Conservation (phyloP, 1,139 yeast species). For the Suhomyces kunorum region DNA sequence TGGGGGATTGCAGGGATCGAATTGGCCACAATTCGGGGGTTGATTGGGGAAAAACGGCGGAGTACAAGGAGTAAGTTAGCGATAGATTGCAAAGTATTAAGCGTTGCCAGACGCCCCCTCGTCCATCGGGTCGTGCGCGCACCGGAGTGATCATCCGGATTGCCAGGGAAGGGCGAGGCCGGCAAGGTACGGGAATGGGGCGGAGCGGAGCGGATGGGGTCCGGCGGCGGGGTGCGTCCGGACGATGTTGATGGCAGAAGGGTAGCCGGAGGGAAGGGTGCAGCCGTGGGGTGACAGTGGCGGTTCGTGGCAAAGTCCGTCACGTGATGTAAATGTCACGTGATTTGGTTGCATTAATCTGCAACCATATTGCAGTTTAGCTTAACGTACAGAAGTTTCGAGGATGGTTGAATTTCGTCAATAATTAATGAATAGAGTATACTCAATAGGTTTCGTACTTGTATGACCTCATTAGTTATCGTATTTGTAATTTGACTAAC, state of each 20-base stretch:
- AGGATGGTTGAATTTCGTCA: too few species aligned
- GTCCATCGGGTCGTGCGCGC: slow-evolving; percentile 9
- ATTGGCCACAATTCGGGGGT: not conserved
- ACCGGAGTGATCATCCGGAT: slow-evolving; percentile 8
- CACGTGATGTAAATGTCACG: not conserved
- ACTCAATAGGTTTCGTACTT: too few species aligned
- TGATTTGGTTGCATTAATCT: too few species aligned
- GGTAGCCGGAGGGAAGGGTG: not conserved
- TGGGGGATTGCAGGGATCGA: not conserved
- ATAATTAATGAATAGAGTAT: too few species aligned
- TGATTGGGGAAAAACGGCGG: not conserved
- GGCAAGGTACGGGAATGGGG: not conserved
- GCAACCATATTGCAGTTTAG: too few species aligned
- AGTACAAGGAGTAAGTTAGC: not conserved
- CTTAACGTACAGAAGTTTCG: too few species aligned
- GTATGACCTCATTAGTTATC: too few species aligned
- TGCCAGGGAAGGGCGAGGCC: slow-evolving; percentile 1
- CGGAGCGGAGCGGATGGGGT: not conserved
- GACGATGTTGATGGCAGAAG: too few species aligned
- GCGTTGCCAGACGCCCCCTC: slow-evolving; percentile 1
- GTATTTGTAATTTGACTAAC: too few species aligned
- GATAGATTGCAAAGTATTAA: not conserved
- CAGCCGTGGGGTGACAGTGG: not conserved
- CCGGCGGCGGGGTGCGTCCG: not conserved
- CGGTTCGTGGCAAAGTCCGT: not conserved